phyloP scores from a whole-genome alignment of 2,329 filamentous ascomycete species.

The Rhynchosporium secalis region DNA sequence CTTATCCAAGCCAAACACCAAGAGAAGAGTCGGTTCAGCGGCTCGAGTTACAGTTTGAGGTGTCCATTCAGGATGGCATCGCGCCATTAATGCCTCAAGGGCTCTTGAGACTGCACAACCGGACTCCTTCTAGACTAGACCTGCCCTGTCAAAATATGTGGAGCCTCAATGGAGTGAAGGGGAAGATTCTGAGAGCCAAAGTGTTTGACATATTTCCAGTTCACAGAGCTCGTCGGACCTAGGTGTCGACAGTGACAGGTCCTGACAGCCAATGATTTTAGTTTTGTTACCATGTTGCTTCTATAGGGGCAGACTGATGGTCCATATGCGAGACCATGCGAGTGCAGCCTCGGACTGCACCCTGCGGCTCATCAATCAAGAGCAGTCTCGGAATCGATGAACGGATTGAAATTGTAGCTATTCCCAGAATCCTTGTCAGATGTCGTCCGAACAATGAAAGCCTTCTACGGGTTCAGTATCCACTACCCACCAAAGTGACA shows the following conservation, averaged over 20 bases:
- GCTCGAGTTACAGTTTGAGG: constrained; percentile 4
- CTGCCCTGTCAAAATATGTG: constrained; percentile 12
- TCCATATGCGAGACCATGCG: not conserved
- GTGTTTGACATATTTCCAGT: not conserved
- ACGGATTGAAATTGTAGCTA: not conserved
- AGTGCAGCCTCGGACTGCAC: not conserved
- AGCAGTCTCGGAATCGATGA: constrained; percentile 5
- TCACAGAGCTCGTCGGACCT: not conserved
- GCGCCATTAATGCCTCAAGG: constrained; percentile 9
- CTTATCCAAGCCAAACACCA: constrained; percentile 5
- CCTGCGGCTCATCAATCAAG: constrained; percentile 14
- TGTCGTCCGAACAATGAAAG: constrained; percentile 10
- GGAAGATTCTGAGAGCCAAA: constrained; percentile 10
- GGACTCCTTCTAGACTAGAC: constrained; percentile 18
- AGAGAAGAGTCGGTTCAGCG: constrained; percentile 1
- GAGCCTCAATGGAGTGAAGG: not conserved
- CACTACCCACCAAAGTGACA: constrained; percentile 7
- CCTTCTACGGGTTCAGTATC: not conserved
- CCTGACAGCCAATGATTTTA: not conserved
- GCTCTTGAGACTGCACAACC: constrained; percentile 6
- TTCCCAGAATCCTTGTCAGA: not conserved
- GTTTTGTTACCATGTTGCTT: not conserved
- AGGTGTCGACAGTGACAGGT: not conserved
- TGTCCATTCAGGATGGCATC: not conserved
- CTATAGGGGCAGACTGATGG: not conserved